These are phyloP conservation scores for Alternaria hordeiaustralica DNA, from an alignment of 2,329 filamentous ascomycete species.

Conservation along the genomic window DNA sequence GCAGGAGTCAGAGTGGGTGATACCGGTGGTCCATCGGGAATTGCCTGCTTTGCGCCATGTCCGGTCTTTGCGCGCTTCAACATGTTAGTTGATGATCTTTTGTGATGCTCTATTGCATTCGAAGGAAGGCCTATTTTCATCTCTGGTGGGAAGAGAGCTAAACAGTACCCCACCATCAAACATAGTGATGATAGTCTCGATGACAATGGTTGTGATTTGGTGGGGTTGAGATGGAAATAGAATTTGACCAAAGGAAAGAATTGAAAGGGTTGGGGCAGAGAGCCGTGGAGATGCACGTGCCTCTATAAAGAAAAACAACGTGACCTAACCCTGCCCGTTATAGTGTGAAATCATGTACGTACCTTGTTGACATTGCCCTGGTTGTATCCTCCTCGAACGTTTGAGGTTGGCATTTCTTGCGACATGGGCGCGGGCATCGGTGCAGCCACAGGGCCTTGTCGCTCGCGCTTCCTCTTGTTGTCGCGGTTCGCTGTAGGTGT, in stretches of 20 bases:
- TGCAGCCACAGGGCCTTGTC: constrained; percentile 57
- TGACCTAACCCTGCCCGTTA: constrained; percentile 1
- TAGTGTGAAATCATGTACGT: constrained; percentile 15
- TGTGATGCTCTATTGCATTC: not conserved
- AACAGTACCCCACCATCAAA: not conserved
- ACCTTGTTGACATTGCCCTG: constrained; percentile 43
- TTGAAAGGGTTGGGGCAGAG: not conserved
- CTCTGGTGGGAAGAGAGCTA: not conserved
- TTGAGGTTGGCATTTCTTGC: constrained; percentile 43
- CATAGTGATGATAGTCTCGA: not conserved
- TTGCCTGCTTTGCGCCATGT: constrained; percentile 63
- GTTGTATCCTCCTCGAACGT: constrained; percentile 38
- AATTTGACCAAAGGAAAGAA: not conserved
- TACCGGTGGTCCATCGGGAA: constrained; percentile 66
- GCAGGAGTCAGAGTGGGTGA: constrained; percentile 89
- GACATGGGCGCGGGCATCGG: constrained; percentile 42
- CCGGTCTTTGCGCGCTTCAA: constrained; percentile 75
- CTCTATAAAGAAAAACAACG: constrained; percentile 5
- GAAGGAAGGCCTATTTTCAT: not conserved
- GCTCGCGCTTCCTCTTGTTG: constrained; percentile 80
- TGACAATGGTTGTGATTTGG: not conserved
- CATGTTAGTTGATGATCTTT: constrained; percentile 5
- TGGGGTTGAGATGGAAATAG: not conserved
- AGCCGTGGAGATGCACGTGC: constrained; percentile 4
- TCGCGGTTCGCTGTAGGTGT: constrained; percentile 84